Conservation (phyloP, 2,329 filamentous ascomycete genomes). For the Fusarium sp. region DNA sequence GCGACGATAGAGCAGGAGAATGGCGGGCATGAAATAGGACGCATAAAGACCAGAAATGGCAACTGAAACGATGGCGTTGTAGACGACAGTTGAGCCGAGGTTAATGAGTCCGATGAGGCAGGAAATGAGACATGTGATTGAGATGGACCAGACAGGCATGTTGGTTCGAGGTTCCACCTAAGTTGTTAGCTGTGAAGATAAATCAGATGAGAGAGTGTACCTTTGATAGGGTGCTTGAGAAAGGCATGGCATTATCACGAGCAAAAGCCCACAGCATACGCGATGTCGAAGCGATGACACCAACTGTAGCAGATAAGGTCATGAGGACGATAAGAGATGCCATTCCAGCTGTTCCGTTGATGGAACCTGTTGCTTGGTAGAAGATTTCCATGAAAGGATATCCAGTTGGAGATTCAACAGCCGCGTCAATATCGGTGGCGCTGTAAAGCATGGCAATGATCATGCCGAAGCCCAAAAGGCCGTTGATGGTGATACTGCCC, state of each 20-base stretch:
- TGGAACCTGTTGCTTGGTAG: slow-evolving; percentile 39
- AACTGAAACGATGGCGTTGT: slow-evolving; percentile 41
- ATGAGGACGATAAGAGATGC: slow-evolving; percentile 36
- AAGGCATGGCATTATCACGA: slow-evolving; percentile 36
- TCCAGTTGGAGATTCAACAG: slow-evolving; percentile 36
- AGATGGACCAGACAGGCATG: slow-evolving; percentile 40
- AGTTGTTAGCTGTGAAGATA: background rate
- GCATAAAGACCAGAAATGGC: slow-evolving; percentile 38
- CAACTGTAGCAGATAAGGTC: slow-evolving; percentile 39
- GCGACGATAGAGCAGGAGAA: slow-evolving; percentile 41
- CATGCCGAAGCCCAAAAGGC: slow-evolving; percentile 37
- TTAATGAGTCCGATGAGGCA: slow-evolving; percentile 42
- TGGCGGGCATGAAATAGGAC: slow-evolving; percentile 38
- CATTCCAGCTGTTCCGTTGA: slow-evolving; percentile 35
- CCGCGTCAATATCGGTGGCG: slow-evolving; percentile 37
- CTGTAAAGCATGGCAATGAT: slow-evolving; percentile 43
- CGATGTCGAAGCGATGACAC: slow-evolving; percentile 41
- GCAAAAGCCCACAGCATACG: slow-evolving; percentile 43
- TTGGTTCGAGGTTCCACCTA: slow-evolving; percentile 39
- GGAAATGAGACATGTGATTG: slow-evolving; percentile 30
- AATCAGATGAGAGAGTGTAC: background rate
- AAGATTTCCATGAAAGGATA: slow-evolving; percentile 43
- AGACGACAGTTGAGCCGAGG: slow-evolving; percentile 38
- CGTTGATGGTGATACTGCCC: slow-evolving; percentile 38
- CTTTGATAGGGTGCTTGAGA: slow-evolving; percentile 32